Conservation (phyloP, 1,284 basidiomycete species). For the Macrocystidia cucumis region DNA sequence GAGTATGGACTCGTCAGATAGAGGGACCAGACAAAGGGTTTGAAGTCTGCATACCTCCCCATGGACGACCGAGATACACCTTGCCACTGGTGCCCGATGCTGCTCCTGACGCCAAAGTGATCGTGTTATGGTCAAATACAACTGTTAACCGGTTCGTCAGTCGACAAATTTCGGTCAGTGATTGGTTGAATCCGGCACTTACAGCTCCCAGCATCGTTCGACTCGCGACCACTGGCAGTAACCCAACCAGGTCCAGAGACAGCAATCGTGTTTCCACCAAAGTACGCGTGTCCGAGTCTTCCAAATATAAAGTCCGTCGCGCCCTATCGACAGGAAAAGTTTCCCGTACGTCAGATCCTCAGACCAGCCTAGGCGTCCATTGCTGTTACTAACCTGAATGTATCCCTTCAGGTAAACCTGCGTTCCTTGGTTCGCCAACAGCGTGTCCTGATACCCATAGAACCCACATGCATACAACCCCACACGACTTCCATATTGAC, state of each 20-base stretch:
- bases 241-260: slow-evolving; percentile 35
- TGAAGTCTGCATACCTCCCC: slow-evolving; percentile 27
- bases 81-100: slow-evolving; percentile 27
- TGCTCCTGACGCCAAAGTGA: slow-evolving; percentile 37
- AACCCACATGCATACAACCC: slow-evolving; percentile 46
- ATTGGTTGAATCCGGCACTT: slow-evolving; percentile 10
- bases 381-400: no score
- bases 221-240: slow-evolving; percentile 43
- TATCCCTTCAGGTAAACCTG: slow-evolving; percentile 43
- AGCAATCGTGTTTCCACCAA: slow-evolving; percentile 38
- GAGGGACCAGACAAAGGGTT: slow-evolving; percentile 2
- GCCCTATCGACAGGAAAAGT: slow-evolving; percentile 30
- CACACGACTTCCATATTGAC: slow-evolving; percentile 37
- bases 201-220: slow-evolving; percentile 41
- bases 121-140: slow-evolving; percentile 38
- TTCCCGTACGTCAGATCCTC: no score
- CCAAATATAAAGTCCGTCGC: slow-evolving; percentile 51
- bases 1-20: background rate
- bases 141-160: slow-evolving; percentile 18
- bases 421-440: slow-evolving; percentile 36
- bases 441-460: slow-evolving; percentile 41
- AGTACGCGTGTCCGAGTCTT: slow-evolving; percentile 31
- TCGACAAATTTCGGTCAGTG: background rate
- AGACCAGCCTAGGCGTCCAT: no score
- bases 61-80: slow-evolving; percentile 43